A percentile compares a stretch with the other conserved stretches of the same genome.
phyloP scores from a whole-genome alignment of 495 filamentous ascomycete species.

The Aspergillus biplanus region DNA sequence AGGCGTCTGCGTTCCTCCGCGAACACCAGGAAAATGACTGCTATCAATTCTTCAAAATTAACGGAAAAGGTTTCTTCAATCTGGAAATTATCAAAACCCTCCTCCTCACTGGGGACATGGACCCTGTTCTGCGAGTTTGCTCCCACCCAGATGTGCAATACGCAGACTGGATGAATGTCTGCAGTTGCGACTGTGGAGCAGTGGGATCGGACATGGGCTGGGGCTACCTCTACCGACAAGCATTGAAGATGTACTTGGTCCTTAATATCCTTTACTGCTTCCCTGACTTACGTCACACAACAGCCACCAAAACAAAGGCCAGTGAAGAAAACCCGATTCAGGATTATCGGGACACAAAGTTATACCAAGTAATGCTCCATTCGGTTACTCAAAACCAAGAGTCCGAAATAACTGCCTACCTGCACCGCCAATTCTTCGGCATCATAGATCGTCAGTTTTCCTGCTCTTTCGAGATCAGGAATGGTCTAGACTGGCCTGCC shows the following conservation, averaged over 20 bases:
- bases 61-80: neutral
- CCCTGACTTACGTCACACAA: slow-evolving; percentile 1
- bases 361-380: neutral
- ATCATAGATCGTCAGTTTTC: neutral
- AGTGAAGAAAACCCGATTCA: neutral
- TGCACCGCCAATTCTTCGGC: neutral
- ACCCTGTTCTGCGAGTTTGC: neutral
- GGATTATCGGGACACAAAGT: neutral
- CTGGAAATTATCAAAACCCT: slow-evolving; percentile 6
- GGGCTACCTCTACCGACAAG: neutral
- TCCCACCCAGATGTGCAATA: neutral
- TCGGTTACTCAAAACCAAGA: neutral
- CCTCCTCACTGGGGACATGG: neutral
- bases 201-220: neutral
- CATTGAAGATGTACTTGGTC: neutral
- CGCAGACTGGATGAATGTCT: neutral
- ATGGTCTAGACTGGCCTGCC: neutral
- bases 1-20: neutral
- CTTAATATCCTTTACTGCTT: neutral
- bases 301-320: neutral
- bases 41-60: neutral
- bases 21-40: neutral
- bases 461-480: neutral
- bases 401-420: neutral
- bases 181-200: neutral